Evolutionary conservation across 768 basidiomycete species (phyloP).

Genomic region (Russula vinacea): DNA sequence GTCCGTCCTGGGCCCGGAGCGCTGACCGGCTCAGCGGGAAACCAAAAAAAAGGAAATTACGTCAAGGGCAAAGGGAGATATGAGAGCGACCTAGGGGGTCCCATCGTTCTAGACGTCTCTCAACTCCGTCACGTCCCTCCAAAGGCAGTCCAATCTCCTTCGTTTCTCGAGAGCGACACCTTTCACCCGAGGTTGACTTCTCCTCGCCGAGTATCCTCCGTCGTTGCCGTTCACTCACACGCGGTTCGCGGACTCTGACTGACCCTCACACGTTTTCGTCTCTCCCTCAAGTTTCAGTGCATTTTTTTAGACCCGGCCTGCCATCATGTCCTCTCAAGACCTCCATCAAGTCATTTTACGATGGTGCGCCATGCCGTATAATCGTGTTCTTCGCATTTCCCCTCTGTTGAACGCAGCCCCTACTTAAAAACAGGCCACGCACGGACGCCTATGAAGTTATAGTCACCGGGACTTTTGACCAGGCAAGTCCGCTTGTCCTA

Average conservation of each 20-base stretch:
- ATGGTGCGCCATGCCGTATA: slow-evolving; percentile 25
- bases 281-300: not conserved
- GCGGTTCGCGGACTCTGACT: not conserved
- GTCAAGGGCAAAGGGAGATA: not conserved
- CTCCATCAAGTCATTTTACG: slow-evolving; percentile 24
- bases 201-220: not conserved
- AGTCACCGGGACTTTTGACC: slow-evolving; percentile 31
- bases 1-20: not conserved
- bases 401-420: not conserved
- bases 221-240: not conserved
- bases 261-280: slow-evolving; percentile 13
- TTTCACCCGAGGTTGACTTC: not conserved
- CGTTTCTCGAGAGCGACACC: slow-evolving; percentile 12
- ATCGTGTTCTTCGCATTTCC: slow-evolving; percentile 18
- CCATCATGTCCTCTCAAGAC: slow-evolving; percentile 22
- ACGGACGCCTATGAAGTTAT: slow-evolving; percentile 28
- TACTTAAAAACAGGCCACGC: slow-evolving; percentile 29
- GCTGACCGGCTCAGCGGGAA: not conserved
- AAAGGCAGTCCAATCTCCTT: not conserved
- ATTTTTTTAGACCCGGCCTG: not conserved
- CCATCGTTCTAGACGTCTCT: not conserved
- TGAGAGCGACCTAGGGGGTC: no score
- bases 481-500: slow-evolving; percentile 25
- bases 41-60: slow-evolving; percentile 13
- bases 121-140: not conserved